Base-by-base conservation (phyloP, 768 basidiomycete species). In the Mycena rosella region DNA sequence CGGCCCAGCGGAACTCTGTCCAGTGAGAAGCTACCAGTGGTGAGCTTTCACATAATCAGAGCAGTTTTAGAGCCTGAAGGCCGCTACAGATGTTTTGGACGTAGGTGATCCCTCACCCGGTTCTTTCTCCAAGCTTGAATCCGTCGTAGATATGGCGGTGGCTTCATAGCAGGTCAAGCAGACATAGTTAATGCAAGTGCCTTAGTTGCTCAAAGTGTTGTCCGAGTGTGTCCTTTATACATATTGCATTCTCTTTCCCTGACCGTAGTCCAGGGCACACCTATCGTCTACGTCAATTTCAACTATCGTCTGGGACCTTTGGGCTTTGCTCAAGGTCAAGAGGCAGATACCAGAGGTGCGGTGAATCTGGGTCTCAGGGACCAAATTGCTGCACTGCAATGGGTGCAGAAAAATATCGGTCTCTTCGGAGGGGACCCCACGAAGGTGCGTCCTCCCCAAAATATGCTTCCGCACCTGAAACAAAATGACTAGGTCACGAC, bases 331-430 rank as follows among this genome's bases (percentile, higher is more conserved):
- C 77, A 79, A 68, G 81, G 82, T 11, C 44, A 72, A 8, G 80
- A 84, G 68, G 83, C 82, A 5, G 74, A 71, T n/a, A 58, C 73
- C 14, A 67, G 68, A 4, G 79, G 74, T 18, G 75, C 77, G 3
- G 74, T 82, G 20, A 84, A 84, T 67, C 74, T 84, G 38, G 84
- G 78, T 6, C 60, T 85, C 14, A 77, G 69, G 45, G 84, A 86
- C 61, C 77, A 84, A 63, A 60, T 81, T 32, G 65, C 74, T 9
- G 85, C 82, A 4, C 75, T 85, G 2, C 60, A 75, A 47, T 86
- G 84, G 88, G 82, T 90, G 0, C 85, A 89, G 61, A 70, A 78
- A 48, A 85, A 91, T 66, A 88, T 90, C 58, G 78, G 73, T 29
- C 72, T 77, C 0, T 90, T 90, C 72, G 88, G 88, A 5, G 89